phyloP scores from a whole-genome alignment of 192 early-diverging fungal species.

The Entomortierella parvispora region DNA sequence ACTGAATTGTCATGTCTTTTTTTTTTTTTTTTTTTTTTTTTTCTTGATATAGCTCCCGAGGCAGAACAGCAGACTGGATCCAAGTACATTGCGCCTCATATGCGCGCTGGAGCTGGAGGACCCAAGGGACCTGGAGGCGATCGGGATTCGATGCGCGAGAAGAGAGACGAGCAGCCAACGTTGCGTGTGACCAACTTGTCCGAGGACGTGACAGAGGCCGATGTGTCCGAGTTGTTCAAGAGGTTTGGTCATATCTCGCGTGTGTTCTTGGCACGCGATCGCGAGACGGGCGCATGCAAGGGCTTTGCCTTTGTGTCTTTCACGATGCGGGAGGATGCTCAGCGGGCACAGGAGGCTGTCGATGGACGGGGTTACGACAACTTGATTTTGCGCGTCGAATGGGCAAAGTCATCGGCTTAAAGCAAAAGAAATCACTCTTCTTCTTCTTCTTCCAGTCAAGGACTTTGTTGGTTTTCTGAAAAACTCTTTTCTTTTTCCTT shows the following conservation, averaged over 20 bases:
- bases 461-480: too few relatives aligned
- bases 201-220: constrained; percentile 87
- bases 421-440: too few relatives aligned
- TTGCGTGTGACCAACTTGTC: constrained; percentile 95
- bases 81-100: constrained; percentile 90
- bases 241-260: constrained; percentile 84
- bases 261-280: constrained; percentile 86
- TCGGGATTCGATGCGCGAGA: constrained; percentile 52
- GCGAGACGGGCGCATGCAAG: constrained; percentile 83
- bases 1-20: too few relatives aligned
- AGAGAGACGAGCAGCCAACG: constrained; percentile 71
- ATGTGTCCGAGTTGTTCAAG: constrained; percentile 86
- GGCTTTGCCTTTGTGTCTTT: constrained; percentile 97
- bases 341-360: constrained; percentile 80
- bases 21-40: constrained; percentile 1
- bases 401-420: constrained; percentile 62
- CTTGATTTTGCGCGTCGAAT: constrained; percentile 89
- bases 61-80: constrained; percentile 31
- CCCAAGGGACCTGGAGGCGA: constrained; percentile 39
- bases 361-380: constrained; percentile 95
- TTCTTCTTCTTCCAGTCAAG: too few relatives aligned
- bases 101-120: constrained; percentile 61
- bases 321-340: constrained; percentile 77
- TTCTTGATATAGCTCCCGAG: constrained; percentile 10
- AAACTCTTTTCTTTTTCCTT: too few relatives aligned